A percentile compares a stretch with the other conserved stretches of the same genome.
These are phyloP conservation scores for Cyberlindnera mycetangii DNA, from an alignment of 805 yeast species.

Conservation along the genomic window DNA sequence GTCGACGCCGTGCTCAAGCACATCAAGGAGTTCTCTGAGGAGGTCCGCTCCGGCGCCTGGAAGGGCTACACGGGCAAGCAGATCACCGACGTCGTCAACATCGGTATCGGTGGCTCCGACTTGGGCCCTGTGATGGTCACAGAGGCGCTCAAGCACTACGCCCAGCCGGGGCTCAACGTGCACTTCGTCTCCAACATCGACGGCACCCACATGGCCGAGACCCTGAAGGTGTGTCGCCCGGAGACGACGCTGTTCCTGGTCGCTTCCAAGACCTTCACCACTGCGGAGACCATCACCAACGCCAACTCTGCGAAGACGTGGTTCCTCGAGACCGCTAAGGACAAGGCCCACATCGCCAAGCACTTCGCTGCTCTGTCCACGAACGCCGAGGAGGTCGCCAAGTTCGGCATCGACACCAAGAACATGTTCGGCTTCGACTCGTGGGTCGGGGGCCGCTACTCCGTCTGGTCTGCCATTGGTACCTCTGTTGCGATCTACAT, in stretches of 20 bases:
- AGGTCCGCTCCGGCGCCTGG: constrained; percentile 92
- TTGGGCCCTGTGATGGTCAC: constrained; percentile 99
- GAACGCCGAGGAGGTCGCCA: constrained; percentile 84
- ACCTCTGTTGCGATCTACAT: constrained; percentile 91
- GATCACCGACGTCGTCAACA: constrained; percentile 92
- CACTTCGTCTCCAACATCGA: constrained; percentile 98
- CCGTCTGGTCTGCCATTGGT: constrained; percentile 99
- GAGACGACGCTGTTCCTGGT: constrained; percentile 91
- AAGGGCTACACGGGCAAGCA: constrained; percentile 94
- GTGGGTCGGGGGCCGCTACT: constrained; percentile 99
- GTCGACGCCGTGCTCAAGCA: constrained; percentile 90
- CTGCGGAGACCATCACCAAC: constrained; percentile 96
- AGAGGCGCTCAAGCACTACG: constrained; percentile 91
- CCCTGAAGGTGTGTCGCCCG: constrained; percentile 70
- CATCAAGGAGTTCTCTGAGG: constrained; percentile 93
- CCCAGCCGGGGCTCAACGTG: constrained; percentile 67
- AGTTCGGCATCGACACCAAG: constrained; percentile 95
- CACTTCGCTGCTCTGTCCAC: constrained; percentile 97
- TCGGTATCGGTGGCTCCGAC: constrained; percentile 99
- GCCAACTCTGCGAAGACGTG: constrained; percentile 94
- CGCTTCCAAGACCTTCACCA: constrained; percentile 98
- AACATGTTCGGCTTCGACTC: constrained; percentile 98
- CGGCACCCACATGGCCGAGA: constrained; percentile 95
- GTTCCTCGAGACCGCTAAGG: constrained; percentile 77
- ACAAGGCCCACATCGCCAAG: constrained; percentile 77